Evolutionary conservation across 148 eudicot genomes (phyloP).

Genomic region (Heliamphora exappendiculata): DNA sequence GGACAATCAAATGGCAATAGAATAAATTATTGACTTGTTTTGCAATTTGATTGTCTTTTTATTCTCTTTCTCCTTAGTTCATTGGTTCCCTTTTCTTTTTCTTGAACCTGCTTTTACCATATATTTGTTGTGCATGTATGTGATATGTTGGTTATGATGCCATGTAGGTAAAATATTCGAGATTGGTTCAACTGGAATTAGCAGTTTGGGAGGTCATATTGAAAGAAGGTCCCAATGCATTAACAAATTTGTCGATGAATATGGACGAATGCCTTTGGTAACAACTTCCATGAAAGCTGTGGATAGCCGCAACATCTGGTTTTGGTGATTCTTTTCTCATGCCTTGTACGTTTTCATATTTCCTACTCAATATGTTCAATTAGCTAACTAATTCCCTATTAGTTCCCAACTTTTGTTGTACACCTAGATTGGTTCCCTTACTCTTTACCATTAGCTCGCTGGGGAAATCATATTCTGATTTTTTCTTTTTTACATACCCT

Average conservation of each 20-base stretch:
- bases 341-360: neutral
- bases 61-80: neutral
- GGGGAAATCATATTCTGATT: no score
- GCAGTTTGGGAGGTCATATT: constrained; percentile 83
- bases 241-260: constrained; percentile 54
- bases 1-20: neutral
- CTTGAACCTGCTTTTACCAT: no score
- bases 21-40: neutral
- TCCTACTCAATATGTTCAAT: neutral
- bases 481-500: no score
- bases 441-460: no score
- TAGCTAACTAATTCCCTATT: no score
- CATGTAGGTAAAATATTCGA: constrained; percentile 72
- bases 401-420: no score
- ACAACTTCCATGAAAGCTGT: constrained; percentile 66
- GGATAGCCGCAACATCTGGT: constrained; percentile 69
- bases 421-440: no score
- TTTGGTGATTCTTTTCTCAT: constrained; percentile 46
- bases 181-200: constrained; percentile 86
- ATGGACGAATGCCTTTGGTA: constrained; percentile 73
- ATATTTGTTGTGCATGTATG: neutral
- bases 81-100: neutral
- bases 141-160: neutral
- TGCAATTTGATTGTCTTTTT: neutral
- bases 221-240: constrained; percentile 59